Conservation (phyloP, 805 yeast species). For the Candida dendrica region DNA sequence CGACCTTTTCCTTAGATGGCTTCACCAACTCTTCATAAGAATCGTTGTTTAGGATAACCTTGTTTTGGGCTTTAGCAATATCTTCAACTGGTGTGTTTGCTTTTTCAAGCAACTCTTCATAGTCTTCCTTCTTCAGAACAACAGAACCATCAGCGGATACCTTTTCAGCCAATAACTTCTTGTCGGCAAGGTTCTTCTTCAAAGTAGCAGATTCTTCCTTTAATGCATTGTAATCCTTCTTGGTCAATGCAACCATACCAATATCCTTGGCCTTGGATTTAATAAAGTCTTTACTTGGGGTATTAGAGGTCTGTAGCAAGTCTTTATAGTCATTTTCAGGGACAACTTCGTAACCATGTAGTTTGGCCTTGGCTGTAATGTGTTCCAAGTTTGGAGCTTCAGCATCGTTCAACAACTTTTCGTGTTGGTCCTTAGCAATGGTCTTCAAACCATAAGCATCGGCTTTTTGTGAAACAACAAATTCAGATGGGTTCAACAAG, state of each 20-base stretch:
- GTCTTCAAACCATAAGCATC: not conserved
- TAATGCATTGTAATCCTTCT: slow-evolving; percentile 5
- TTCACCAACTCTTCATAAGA: slow-evolving; percentile 13
- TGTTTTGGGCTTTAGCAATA: not conserved
- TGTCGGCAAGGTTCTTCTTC: slow-evolving; percentile 16
- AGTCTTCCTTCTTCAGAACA: slow-evolving; percentile 7
- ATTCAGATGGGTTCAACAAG: slow-evolving; percentile 2
- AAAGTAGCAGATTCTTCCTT: slow-evolving; percentile 13
- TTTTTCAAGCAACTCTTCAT: slow-evolving; percentile 10
- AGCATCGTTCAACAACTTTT: not conserved
- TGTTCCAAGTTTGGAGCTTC: slow-evolving; percentile 1
- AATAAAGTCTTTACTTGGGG: slow-evolving; percentile 18
- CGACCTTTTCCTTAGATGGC: not conserved
- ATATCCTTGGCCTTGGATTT: slow-evolving; percentile 10
- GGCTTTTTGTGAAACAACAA: slow-evolving; percentile 9
- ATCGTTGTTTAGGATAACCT: slow-evolving; percentile 21
- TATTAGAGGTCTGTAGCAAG: not conserved
- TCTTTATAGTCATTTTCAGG: not conserved
- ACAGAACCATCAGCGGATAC: slow-evolving; percentile 16
- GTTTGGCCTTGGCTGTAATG: not conserved
- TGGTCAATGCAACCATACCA: slow-evolving; percentile 7
- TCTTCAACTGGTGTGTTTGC: slow-evolving; percentile 3
- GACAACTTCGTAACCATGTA: not conserved
- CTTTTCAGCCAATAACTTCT: slow-evolving; percentile 21
- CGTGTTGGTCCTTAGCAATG: slow-evolving; percentile 2